A percentile compares a stretch with the other conserved stretches of the same genome.
Evolutionary conservation across 2,329 filamentous ascomycete genomes (phyloP).

Genomic region (Cercospora citrullina): DNA sequence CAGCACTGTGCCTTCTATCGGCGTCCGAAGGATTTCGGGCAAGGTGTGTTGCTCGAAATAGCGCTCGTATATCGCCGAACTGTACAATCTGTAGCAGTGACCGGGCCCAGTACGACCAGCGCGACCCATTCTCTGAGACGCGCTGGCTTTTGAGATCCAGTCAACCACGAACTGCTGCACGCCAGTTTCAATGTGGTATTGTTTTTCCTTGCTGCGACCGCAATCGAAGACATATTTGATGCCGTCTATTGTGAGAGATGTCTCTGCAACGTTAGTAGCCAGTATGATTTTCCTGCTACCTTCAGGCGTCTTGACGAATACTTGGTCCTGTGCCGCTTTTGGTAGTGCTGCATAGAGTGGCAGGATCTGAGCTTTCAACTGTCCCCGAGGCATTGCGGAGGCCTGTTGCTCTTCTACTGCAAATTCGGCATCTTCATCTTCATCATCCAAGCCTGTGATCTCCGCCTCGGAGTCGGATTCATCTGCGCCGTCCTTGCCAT

Average conservation of each 20-base stretch:
- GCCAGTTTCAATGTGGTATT: conserved; percentile 81
- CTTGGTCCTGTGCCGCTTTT: conserved; percentile 83
- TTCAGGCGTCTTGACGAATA: conserved; percentile 80
- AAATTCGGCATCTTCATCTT: conserved; percentile 55
- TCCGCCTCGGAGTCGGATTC: conserved; percentile 61
- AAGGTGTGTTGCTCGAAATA: conserved; percentile 84
- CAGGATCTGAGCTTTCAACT: conserved; percentile 79
- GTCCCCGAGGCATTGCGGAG: conserved; percentile 49
- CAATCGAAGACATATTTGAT: conserved; percentile 96
- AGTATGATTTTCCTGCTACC: conserved; percentile 82
- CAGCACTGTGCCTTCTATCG: conserved; percentile 83
- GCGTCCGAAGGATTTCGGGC: conserved; percentile 86
- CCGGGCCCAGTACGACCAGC: conserved; percentile 93
- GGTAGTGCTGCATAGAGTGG: conserved; percentile 91
- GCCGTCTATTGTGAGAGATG: conserved; percentile 92
- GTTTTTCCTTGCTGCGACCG: conserved; percentile 86
- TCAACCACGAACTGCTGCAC: conserved; percentile 94
- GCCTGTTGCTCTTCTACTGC: conserved; percentile 48
- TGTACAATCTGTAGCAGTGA: conserved; percentile 93
- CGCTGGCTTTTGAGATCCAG: conserved; percentile 97
- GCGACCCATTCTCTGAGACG: conserved; percentile 86
- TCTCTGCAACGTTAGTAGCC: conserved; percentile 96
- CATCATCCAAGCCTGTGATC: conserved; percentile 59
- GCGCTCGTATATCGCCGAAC: conserved; percentile 87
- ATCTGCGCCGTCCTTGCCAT: conserved; percentile 46